Conservation (phyloP, 305 asterid genomes). For the Coffea humblotiana region DNA sequence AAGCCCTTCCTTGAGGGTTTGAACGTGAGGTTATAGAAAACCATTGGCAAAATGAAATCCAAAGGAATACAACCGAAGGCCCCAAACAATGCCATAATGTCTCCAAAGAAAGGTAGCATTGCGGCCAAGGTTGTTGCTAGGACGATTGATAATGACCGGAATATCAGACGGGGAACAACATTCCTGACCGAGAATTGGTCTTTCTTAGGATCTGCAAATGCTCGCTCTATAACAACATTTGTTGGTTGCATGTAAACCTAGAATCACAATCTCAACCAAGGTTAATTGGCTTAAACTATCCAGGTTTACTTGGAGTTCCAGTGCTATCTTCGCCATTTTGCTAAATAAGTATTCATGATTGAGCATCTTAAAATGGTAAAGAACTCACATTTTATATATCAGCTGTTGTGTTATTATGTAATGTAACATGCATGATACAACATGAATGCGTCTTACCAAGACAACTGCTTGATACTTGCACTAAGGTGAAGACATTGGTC, state of each 20-base stretch:
- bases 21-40: slow-evolving; percentile 57
- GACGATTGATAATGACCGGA: slow-evolving; percentile 49
- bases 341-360: too few species aligned
- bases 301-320: too few species aligned
- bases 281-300: too few species aligned
- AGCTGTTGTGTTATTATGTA: too few species aligned
- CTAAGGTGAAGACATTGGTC: slow-evolving; percentile 47
- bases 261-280: neutral
- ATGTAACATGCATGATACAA: too few species aligned
- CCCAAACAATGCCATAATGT: slow-evolving; percentile 65
- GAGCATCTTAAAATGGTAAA: too few species aligned
- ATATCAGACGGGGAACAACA: slow-evolving; percentile 41
- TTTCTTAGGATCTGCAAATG: slow-evolving; percentile 50
- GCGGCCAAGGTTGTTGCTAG: slow-evolving; percentile 60
- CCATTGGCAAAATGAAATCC: slow-evolving; percentile 64
- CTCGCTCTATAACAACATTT: slow-evolving; percentile 50
- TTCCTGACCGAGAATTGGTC: slow-evolving; percentile 46
- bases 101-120: slow-evolving; percentile 80
- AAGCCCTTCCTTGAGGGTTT: slow-evolving; percentile 46
- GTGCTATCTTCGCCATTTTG: too few species aligned
- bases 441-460: slow-evolving; percentile 34
- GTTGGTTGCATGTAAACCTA: slow-evolving; percentile 71
- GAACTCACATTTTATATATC: too few species aligned
- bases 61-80: slow-evolving; percentile 69
- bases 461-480: slow-evolving; percentile 51